Conservation (phyloP, 805 yeast genomes). For the Pichia nanzhaoensis region DNA sequence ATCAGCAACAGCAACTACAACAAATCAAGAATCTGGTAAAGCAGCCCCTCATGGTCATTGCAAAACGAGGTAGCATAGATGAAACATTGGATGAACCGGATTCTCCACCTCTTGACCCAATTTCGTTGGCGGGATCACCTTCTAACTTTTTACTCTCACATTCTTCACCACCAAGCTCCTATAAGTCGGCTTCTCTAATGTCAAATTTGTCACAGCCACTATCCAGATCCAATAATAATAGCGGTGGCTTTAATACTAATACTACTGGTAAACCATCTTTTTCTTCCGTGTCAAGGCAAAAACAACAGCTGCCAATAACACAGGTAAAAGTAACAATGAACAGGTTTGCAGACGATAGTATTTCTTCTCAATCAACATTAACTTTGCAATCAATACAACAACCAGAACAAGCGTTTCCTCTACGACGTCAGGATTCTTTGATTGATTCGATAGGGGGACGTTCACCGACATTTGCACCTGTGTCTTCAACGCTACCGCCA, state of each 20-base stretch:
- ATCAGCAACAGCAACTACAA: constrained; percentile 4
- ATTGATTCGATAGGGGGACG: constrained; percentile 25
- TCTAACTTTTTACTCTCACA: constrained; percentile 47
- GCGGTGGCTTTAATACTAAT: too few species aligned
- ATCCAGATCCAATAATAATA: neutral
- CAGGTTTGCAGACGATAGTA: neutral
- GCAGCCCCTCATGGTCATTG: constrained; percentile 10
- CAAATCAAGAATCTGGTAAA: neutral
- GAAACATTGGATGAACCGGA: constrained; percentile 32
- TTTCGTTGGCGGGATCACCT: constrained; percentile 48
- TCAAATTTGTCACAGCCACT: constrained; percentile 7
- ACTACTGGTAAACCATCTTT: too few species aligned
- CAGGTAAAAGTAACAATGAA: constrained; percentile 3
- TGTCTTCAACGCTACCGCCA: constrained; percentile 30
- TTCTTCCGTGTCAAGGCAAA: neutral
- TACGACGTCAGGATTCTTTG: constrained; percentile 20
- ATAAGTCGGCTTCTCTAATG: constrained; percentile 21
- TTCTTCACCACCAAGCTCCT: constrained; percentile 43
- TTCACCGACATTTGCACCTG: constrained; percentile 32
- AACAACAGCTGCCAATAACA: neutral
- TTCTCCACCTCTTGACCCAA: constrained; percentile 46
- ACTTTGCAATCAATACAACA: neutral
- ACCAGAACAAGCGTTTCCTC: constrained; percentile 2
- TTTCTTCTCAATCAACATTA: neutral
- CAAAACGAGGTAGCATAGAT: neutral